Evolutionary conservation across 352 stramenopile genomes (phyloP).

Genomic region (Blastocystis sp.): DNA sequence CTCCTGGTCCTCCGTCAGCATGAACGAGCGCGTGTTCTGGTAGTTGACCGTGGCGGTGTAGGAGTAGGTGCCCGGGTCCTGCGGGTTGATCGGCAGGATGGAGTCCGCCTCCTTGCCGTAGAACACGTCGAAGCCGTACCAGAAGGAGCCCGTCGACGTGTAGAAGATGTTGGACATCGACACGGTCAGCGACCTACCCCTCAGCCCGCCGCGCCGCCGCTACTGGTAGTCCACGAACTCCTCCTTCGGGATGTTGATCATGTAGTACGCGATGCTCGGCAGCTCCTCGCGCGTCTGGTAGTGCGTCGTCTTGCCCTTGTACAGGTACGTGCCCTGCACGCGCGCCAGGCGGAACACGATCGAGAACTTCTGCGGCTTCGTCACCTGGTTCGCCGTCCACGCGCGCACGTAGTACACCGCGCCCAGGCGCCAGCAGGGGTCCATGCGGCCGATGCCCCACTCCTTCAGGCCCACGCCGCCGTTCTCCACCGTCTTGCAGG

Average conservation of each 20-base stretch:
- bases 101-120: background rate
- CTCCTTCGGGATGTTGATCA: constrained; percentile 61
- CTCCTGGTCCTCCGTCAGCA: constrained; percentile 56
- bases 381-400: background rate
- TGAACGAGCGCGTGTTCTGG: background rate
- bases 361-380: constrained; percentile 1
- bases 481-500: background rate
- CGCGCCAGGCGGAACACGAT: constrained; percentile 50
- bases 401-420: constrained; percentile 59
- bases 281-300: background rate
- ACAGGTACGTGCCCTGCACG: constrained; percentile 32
- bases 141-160: constrained; percentile 27
- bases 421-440: constrained; percentile 27
- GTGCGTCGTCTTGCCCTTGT: constrained; percentile 32
- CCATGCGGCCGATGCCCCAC: constrained; percentile 38
- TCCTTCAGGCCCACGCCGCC: background rate
- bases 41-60: constrained; percentile 15
- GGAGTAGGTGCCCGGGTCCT: constrained; percentile 22
- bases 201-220: background rate
- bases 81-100: constrained; percentile 30
- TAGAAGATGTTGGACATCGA: constrained; percentile 17
- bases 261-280: constrained; percentile 37
- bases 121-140: constrained; percentile 29
- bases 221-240: constrained; percentile 53
- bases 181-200: constrained; percentile 19